Evolutionary conservation across 2,329 filamentous ascomycete genomes (phyloP).

Genomic region (Ophiostoma fasciatum): DNA sequence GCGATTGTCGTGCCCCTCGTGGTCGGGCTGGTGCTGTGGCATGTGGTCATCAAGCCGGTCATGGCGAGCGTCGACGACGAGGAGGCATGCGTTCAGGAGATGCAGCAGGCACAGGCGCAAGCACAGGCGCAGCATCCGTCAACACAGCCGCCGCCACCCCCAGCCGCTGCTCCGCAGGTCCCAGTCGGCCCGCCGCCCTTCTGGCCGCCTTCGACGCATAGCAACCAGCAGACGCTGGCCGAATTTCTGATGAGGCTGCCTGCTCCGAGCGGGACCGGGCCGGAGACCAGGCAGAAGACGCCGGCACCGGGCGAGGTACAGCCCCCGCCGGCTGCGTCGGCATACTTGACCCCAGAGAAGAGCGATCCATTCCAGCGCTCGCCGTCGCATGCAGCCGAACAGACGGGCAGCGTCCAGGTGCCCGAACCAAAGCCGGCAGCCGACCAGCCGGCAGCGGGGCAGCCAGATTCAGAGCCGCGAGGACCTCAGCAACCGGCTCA

Average conservation of each 20-base stretch:
- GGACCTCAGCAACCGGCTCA: too few species aligned
- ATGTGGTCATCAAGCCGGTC: constrained; percentile 9
- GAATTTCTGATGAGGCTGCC: not conserved
- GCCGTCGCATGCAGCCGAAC: too few species aligned
- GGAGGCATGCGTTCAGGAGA: too few species aligned
- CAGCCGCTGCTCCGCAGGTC: not conserved
- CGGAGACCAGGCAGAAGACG: too few species aligned
- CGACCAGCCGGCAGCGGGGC: too few species aligned
- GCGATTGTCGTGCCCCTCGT: constrained; percentile 16
- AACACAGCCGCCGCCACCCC: not conserved
- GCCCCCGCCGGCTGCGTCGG: not conserved
- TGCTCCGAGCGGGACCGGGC: not conserved
- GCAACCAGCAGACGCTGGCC: not conserved
- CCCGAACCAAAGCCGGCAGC: too few species aligned
- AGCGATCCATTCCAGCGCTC: too few species aligned
- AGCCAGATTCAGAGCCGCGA: too few species aligned
- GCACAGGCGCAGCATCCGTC: not conserved
- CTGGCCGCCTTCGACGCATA: not conserved
- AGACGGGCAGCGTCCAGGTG: too few species aligned
- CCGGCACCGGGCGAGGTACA: too few species aligned
- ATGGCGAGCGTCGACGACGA: not conserved
- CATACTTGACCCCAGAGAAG: not conserved
- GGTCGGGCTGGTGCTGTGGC: constrained; percentile 20
- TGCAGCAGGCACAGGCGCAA: not conserved
- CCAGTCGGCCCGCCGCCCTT: not conserved